A percentile compares a stretch with the other conserved stretches of the same genome.
Evolutionary conservation across 352 stramenopile genomes (phyloP).

Genomic region (Phytophthora tentaculata): DNA sequence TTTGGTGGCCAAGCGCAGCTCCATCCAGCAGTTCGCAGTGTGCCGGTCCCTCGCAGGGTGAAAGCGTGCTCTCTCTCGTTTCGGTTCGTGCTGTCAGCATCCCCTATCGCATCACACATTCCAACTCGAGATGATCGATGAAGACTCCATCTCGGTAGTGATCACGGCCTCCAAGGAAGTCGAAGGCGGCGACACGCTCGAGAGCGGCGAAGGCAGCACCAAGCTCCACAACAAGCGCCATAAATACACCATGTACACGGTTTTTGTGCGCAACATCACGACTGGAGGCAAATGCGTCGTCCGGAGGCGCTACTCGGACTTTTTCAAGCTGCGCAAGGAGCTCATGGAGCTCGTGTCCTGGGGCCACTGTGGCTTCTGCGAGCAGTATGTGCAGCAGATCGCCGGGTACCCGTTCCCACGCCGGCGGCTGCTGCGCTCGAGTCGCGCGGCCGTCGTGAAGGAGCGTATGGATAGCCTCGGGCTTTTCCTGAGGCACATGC

Average conservation of each 20-base stretch:
- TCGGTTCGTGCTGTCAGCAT: neutral
- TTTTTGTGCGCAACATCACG: conserved; percentile 79
- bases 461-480: conserved; percentile 86
- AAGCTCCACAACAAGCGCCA: conserved; percentile 44
- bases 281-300: conserved; percentile 81
- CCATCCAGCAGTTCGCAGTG: conserved; percentile 12
- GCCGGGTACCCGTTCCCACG: conserved; percentile 81
- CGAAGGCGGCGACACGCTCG: conserved; percentile 31
- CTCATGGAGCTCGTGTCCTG: conserved; percentile 83
- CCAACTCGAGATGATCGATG: conserved; percentile 53
- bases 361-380: conserved; percentile 75
- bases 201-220: conserved; percentile 20
- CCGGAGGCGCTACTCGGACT: conserved; percentile 84
- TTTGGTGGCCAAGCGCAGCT: conserved; percentile 25
- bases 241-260: conserved; percentile 88
- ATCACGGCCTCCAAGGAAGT: conserved; percentile 69
- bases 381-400: conserved; percentile 70
- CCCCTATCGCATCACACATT: neutral
- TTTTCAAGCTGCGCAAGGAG: conserved; percentile 85
- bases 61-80: conserved; percentile 2
- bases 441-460: conserved; percentile 69
- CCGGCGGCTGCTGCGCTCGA: conserved; percentile 77
- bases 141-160: conserved; percentile 69
- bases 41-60: neutral
- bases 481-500: conserved; percentile 78